Evolutionary conservation across 108 stramenopile species (phyloP).

Genomic region (Nannochloropsis gaditana): DNA sequence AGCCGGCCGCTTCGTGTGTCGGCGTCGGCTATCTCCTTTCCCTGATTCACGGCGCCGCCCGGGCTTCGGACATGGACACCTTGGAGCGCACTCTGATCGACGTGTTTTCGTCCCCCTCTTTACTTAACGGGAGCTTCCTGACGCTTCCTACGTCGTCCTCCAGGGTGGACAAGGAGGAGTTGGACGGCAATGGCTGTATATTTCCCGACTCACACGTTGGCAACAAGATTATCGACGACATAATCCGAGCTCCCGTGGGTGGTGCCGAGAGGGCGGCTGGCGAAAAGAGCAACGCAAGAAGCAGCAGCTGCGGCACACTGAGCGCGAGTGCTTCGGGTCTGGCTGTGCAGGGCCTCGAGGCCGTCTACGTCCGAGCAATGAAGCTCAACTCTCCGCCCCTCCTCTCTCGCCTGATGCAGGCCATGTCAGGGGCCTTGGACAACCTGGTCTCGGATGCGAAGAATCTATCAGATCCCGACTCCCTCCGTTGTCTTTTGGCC

Average conservation of each 20-base stretch:
- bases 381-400: not conserved
- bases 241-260: no score
- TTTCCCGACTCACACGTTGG: no score
- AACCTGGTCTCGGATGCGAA: not conserved
- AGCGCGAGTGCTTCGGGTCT: not conserved
- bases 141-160: not conserved
- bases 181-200: no score
- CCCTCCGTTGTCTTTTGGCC: not conserved
- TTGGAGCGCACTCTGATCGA: constrained; percentile 1
- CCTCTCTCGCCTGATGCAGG: not conserved
- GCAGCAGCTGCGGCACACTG: not conserved
- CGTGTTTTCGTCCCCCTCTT: not conserved
- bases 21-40: not conserved
- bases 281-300: not conserved
- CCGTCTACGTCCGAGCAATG: not conserved
- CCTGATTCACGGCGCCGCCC: not conserved
- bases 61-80: not conserved
- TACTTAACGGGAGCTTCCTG: not conserved
- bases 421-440: not conserved
- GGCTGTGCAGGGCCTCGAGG: not conserved
- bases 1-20: not conserved
- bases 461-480: not conserved
- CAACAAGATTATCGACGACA: no score
- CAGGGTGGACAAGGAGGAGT: not conserved
- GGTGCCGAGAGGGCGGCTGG: no score